These are phyloP conservation scores for Lineolata rhizophorae DNA, from an alignment of 495 filamentous ascomycete genomes.

Conservation along the genomic window DNA sequence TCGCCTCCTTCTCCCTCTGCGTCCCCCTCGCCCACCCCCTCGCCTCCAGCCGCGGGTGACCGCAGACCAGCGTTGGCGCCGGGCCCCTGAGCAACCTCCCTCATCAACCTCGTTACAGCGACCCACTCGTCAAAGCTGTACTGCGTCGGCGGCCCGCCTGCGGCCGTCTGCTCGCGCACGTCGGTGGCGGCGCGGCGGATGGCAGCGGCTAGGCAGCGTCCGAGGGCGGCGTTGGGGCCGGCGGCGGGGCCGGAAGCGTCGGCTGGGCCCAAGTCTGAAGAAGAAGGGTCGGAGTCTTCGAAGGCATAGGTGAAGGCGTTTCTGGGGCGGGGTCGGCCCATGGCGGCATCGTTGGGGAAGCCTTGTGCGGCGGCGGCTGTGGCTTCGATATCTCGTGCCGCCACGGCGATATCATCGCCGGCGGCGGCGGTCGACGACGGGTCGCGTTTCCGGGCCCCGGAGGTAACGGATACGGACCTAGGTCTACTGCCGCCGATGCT, in stretches of 20 bases:
- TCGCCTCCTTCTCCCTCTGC: slow-evolving; percentile 35
- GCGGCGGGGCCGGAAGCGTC: background rate
- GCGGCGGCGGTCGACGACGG: too few relatives aligned
- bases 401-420: too few relatives aligned
- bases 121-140: slow-evolving; percentile 47
- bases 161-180: slow-evolving; percentile 9
- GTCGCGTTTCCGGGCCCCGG: slow-evolving; percentile 1
- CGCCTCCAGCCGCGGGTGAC: background rate
- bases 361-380: too few relatives aligned
- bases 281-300: background rate
- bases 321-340: too few relatives aligned
- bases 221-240: too few relatives aligned
- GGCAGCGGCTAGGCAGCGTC: too few relatives aligned
- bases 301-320: background rate
- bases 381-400: too few relatives aligned
- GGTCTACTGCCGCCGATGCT: background rate
- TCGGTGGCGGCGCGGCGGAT: slow-evolving; percentile 1
- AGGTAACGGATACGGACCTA: background rate
- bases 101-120: slow-evolving; percentile 35
- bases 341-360: too few relatives aligned
- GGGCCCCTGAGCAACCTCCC: slow-evolving; percentile 28
- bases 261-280: background rate
- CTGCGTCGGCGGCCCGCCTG: slow-evolving; percentile 24
- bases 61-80: background rate
- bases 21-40: slow-evolving; percentile 15